phyloP scores from a whole-genome alignment of 192 early-diverging fungal genomes.

The Spizellomyces sp. region DNA sequence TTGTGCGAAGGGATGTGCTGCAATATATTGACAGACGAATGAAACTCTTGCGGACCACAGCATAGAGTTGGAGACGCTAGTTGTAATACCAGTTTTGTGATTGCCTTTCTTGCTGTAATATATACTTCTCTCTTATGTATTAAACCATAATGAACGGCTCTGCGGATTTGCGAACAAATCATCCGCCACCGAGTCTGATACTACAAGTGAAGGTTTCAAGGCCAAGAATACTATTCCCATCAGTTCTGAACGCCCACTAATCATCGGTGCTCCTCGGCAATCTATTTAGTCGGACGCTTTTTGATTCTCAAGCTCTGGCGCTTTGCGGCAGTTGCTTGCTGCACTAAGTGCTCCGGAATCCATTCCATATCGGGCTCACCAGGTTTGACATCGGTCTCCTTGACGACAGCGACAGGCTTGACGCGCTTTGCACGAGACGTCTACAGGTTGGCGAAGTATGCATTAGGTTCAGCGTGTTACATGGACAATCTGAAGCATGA shows the following conservation, averaged over 20 bases:
- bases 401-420: slow-evolving; percentile 5
- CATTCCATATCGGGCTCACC: slow-evolving; percentile 52
- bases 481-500: not conserved
- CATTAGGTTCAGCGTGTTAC: not conserved
- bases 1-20: slow-evolving; percentile 79
- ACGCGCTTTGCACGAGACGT: slow-evolving; percentile 3
- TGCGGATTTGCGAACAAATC: too few relatives aligned
- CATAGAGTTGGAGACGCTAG: not conserved
- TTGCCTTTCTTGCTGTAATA: not conserved
- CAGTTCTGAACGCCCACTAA: too few relatives aligned
- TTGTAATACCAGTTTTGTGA: slow-evolving; percentile 3
- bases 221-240: too few relatives aligned
- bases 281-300: not conserved
- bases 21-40: slow-evolving; percentile 79
- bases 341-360: slow-evolving; percentile 50
- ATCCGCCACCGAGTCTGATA: too few relatives aligned
- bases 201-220: too few relatives aligned
- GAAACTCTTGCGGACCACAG: slow-evolving; percentile 38
- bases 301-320: slow-evolving; percentile 23
- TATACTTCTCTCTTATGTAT: too few relatives aligned
- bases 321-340: slow-evolving; percentile 3
- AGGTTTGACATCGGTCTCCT: slow-evolving; percentile 14
- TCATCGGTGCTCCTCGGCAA: too few relatives aligned
- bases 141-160: too few relatives aligned
- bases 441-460: not conserved